Evolutionary conservation across 495 filamentous ascomycete species (phyloP), one percentile per base, ranked within the genome.

Genomic region (Daldinia concentrica): DNA sequence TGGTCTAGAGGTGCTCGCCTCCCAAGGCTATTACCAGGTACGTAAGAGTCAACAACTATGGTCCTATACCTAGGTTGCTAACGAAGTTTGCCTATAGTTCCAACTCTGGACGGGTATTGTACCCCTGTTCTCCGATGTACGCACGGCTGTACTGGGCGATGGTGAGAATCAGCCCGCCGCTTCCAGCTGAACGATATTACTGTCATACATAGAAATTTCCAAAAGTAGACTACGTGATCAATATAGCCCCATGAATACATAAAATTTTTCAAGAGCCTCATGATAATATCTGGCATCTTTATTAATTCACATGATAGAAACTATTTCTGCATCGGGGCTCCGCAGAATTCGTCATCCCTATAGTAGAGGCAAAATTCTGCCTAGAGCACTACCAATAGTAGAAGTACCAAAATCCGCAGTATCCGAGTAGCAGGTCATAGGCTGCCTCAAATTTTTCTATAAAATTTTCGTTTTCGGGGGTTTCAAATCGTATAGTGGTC

Each of bases 1-100:
- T 6, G 95, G 95, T 1, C 78, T 98, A 62, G 95, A 99, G 82
- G 94, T 93, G 45, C 82, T 99, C 71, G 90, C 93, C 70, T 93
- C 91, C 24, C 95, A 99, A 81, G 94, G 93, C 9, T 89, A 93
- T 74, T 89, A 93, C 70, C 86, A 88, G 80, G 85, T 88, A 79
- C 64, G 84, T 80, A 55, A 41, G 51, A 61, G 17, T 50, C 26
- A 1, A 54, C 37, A 29, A 56, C 17, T 15, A 27, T 51, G 29
- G 24, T n/a, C 43, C 37, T 27, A 9, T 24, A 5, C 11, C 22
- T n/a, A 9, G 5, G 32, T 43, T 68, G 37, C 60, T 75, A 51
- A 76, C 61, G n/a, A 58, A 41, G 24, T 19, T 66, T 58, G 19
- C 26, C 48, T 37, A 0, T 66, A 91, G 89, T 93, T 91, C 78